Conservation (phyloP, 768 basidiomycete species). For the Lentinula sp. region DNA sequence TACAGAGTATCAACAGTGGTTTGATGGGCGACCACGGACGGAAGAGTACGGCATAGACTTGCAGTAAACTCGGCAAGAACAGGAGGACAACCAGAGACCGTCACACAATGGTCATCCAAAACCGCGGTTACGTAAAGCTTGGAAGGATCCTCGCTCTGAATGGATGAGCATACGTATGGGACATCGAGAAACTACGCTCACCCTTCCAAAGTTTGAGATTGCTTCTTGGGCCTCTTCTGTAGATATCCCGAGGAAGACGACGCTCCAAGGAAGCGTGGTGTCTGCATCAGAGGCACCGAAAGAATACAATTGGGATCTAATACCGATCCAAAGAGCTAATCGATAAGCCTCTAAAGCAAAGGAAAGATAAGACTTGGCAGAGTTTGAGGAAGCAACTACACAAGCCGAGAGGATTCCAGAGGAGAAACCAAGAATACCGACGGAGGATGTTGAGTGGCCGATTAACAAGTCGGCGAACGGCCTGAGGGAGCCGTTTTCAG, state of each 20-base stretch:
- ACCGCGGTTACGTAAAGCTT: constrained; percentile 45
- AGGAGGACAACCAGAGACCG: constrained; percentile 55
- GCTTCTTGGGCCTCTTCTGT: constrained; percentile 16
- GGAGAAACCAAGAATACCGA: constrained; percentile 39
- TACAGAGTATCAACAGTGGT: constrained; percentile 48
- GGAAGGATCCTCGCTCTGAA: constrained; percentile 10
- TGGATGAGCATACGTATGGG: background rate
- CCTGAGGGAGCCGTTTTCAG: constrained; percentile 7
- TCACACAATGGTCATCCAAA: constrained; percentile 39
- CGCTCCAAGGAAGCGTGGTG: constrained; percentile 36
- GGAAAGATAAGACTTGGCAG: constrained; percentile 26
- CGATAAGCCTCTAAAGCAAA: constrained; percentile 31
- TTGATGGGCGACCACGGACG: constrained; percentile 24
- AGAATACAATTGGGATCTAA: constrained; percentile 31
- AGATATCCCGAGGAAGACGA: constrained; percentile 29
- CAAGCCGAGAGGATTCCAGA: constrained; percentile 39
- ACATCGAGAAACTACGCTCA: background rate
- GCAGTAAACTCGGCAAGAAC: constrained; percentile 36
- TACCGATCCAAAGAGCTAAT: constrained; percentile 36
- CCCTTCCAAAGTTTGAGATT: constrained; percentile 9
- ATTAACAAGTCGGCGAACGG: constrained; percentile 23
- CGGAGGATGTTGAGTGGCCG: constrained; percentile 23
- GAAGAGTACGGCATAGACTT: constrained; percentile 25
- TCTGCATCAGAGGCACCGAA: constrained; percentile 5
- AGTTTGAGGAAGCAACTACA: constrained; percentile 31